Percentiles rank a stretch among this genome's conserved stretches.
These are phyloP conservation scores for Flaveria floridana DNA, from an alignment of 140 eudicot species.

Conservation along the genomic window DNA sequence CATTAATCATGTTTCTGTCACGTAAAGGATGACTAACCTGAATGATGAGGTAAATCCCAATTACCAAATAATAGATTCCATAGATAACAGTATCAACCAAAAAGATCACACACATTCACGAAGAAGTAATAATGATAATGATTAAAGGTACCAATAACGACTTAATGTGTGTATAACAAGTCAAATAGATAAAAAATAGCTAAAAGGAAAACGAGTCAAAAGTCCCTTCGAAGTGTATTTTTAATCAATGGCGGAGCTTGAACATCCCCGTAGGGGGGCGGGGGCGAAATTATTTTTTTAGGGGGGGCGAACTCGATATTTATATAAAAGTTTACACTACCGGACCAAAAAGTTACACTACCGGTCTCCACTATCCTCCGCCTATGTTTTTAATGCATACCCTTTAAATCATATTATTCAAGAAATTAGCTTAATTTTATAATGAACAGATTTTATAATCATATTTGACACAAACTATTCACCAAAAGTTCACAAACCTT, in stretches of 20 bases:
- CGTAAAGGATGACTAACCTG: conserved; percentile 93
- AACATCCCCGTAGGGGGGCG: no score
- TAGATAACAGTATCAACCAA: background rate
- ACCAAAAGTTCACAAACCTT: background rate
- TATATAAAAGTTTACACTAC: no score
- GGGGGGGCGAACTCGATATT: no score
- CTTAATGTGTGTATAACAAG: background rate
- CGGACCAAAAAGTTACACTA: no score
- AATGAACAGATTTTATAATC: background rate
- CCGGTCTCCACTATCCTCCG: no score
- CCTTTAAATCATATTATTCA: background rate
- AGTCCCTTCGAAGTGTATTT: background rate
- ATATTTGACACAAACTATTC: background rate
- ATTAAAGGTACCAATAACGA: background rate
- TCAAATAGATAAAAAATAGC: background rate
- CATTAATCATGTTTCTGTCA: conserved; percentile 63
- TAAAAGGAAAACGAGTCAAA: background rate
- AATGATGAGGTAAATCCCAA: conserved; percentile 18
- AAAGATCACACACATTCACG: background rate
- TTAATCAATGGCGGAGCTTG: no score
- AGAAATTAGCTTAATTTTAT: background rate
- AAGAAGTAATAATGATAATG: background rate
- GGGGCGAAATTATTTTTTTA: no score
- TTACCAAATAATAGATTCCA: conserved; percentile 19
- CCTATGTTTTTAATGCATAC: background rate